A percentile compares a stretch with the other conserved stretches of the same genome.
phyloP scores from a whole-genome alignment of 768 basidiomycete genomes.

The Collybiopsis luxurians region DNA sequence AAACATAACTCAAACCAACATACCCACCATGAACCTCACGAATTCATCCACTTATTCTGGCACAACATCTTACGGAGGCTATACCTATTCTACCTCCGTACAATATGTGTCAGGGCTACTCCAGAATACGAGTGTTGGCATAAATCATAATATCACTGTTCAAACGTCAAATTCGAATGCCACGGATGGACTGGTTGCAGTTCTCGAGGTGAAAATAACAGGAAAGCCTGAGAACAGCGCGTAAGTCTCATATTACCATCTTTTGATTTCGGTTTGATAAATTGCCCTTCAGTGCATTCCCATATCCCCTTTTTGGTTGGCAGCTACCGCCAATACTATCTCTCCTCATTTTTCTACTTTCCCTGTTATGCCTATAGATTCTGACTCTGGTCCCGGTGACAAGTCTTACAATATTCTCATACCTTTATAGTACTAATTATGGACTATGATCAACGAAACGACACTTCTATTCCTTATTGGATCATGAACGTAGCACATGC shows the following conservation, averaged over 20 bases:
- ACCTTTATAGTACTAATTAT: neutral
- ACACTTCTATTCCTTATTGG: neutral
- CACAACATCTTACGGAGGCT: conserved; percentile 59
- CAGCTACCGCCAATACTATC: conserved; percentile 2
- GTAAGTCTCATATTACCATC: neutral
- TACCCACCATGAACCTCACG: conserved; percentile 47
- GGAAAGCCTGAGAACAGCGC: conserved; percentile 23
- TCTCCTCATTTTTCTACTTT: neutral
- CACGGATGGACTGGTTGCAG: conserved; percentile 80
- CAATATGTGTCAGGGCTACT: conserved; percentile 69
- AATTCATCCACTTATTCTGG: conserved; percentile 63
- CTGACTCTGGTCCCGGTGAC: conserved; percentile 5
- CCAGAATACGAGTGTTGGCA: conserved; percentile 61
- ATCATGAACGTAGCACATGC: neutral
- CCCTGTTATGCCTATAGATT: neutral
- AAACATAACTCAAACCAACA: conserved; percentile 61
- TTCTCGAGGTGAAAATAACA: conserved; percentile 71
- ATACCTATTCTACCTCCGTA: conserved; percentile 71
- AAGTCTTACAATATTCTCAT: neutral
- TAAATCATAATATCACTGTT: conserved; percentile 68
- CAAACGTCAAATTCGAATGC: conserved; percentile 48
- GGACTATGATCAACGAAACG: neutral
- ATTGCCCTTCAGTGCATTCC: neutral
- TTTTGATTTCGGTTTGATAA: neutral
- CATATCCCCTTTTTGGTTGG: neutral